Evolutionary conservation across 495 filamentous ascomycete species (phyloP).

Genomic region (Penicillium chermesinum): DNA sequence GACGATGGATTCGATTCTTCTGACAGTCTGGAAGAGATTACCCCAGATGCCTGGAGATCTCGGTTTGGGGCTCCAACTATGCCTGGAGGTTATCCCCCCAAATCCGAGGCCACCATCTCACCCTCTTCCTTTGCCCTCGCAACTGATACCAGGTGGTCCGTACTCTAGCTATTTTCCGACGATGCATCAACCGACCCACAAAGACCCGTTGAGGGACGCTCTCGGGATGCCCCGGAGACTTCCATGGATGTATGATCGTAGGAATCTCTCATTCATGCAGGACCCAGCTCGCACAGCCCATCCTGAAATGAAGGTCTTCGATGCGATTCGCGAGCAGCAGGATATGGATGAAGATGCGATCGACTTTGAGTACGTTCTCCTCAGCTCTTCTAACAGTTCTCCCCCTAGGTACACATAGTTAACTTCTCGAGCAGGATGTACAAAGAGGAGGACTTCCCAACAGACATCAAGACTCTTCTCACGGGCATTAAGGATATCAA

Average conservation of each 20-base stretch:
- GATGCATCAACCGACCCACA: no score
- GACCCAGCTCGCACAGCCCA: not conserved
- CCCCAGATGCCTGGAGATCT: slow-evolving; percentile 12
- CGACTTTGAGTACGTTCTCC: slow-evolving; percentile 14
- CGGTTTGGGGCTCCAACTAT: slow-evolving; percentile 2
- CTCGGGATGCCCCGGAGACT: not conserved
- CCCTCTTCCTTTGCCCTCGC: not conserved
- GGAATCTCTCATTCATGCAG: slow-evolving; percentile 10
- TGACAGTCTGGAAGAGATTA: slow-evolving; percentile 23
- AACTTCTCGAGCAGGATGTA: slow-evolving; percentile 10
- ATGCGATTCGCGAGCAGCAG: slow-evolving; percentile 17
- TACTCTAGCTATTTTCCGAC: no score
- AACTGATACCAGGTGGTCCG: not conserved
- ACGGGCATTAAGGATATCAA: slow-evolving; percentile 71
- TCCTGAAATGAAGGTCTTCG: slow-evolving; percentile 9
- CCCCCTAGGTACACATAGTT: slow-evolving; percentile 2
- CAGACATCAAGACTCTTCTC: slow-evolving; percentile 64
- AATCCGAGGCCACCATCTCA: not conserved
- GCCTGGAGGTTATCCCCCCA: not conserved
- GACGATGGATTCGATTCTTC: slow-evolving; percentile 1
- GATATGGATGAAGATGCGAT: slow-evolving; percentile 14
- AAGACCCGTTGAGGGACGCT: no score
- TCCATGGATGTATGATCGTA: slow-evolving; percentile 11
- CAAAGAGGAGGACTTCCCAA: slow-evolving; percentile 24
- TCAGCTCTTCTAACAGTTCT: not conserved